Percentiles rank a stretch among this genome's conserved stretches.
Evolutionary conservation across 495 filamentous ascomycete genomes (phyloP).

Genomic region (Aspergillus cavernicola): DNA sequence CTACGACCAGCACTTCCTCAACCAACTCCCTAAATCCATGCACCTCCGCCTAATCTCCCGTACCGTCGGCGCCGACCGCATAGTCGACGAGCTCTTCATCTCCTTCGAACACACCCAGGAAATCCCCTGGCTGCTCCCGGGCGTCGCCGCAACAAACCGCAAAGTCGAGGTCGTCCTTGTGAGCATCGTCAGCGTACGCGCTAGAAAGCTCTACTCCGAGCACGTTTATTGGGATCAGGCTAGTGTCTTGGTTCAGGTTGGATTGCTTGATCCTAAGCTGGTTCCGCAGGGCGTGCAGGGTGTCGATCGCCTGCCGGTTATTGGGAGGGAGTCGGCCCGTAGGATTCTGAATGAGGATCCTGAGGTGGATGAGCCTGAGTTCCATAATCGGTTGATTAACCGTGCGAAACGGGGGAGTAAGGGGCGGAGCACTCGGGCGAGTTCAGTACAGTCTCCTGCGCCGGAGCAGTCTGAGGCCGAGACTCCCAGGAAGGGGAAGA

Average conservation of each 20-base stretch:
- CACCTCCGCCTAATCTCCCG: conserved; percentile 67
- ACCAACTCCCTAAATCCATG: conserved; percentile 63
- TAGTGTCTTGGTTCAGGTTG: conserved; percentile 71
- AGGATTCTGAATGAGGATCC: conserved; percentile 62
- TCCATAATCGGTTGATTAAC: conserved; percentile 40
- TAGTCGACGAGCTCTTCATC: conserved; percentile 57
- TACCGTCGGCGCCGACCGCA: conserved; percentile 58
- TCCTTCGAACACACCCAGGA: conserved; percentile 67
- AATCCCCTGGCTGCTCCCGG: conserved; percentile 80
- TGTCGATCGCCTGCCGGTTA: conserved; percentile 64
- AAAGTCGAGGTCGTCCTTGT: conserved; percentile 69
- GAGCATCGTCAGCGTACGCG: conserved; percentile 70
- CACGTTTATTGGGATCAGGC: conserved; percentile 90
- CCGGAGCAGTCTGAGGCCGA: conserved; percentile 9
- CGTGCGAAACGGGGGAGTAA: conserved; percentile 21
- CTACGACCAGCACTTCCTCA: conserved; percentile 72
- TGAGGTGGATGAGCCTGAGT: conserved; percentile 35
- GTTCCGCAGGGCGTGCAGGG: conserved; percentile 45
- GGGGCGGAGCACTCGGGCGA: conserved; percentile 27
- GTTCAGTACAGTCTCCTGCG: too few relatives aligned
- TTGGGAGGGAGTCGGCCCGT: conserved; percentile 60
- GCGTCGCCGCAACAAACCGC: conserved; percentile 65
- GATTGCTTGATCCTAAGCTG: conserved; percentile 64
- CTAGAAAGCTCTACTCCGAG: conserved; percentile 72
- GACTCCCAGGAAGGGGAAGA: conserved; percentile 18